Base-by-base conservation (phyloP, 1,284 basidiomycete genomes). In the Pascua sp. region DNA sequence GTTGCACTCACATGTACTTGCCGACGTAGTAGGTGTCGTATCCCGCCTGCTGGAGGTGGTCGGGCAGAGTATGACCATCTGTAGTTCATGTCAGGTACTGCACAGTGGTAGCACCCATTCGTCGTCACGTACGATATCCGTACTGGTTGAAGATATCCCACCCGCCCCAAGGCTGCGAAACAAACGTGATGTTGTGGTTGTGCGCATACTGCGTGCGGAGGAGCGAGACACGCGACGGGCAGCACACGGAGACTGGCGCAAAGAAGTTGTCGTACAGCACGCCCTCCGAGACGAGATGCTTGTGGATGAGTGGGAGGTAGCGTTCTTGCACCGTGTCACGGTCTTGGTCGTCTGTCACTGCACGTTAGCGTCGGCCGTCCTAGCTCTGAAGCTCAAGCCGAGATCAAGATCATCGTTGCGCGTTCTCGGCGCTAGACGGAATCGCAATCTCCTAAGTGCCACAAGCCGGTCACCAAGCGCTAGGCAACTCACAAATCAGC, bases 21-120 rank as follows among this genome's bases (percentile, higher is more conserved):
- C 72, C 72, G 0, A 60, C 60, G 59, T 73, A 75, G 52, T 62
- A 68, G 0, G 70, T 73, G 47, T 55, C 56, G 58, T 71, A 75
- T 1, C 71, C 70, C 1, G 63, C 67, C 0, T 55, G 43, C 56
- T 71, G 68, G 0, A 74, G 56, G 46, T 66, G 71, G 53, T 64
- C 63, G 17, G 68, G 68, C 1, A 75, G 59, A 38, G 67, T 68
- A 43, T 69, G 58, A 9, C 48, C 51, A 36, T 66, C 67, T 32
- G 24, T 32, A 32, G 24, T 32, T 32, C 24, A 32, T 32, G 24
- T 32, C 24, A 32, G 24, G 24, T 32, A 32, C 24, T 7, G 24
- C 7, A 32, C 4, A 3, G 24, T 32, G 24, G 24, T 32, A 32
- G 24, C 24, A 32, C 24, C 24, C 7, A 32, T 32, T 7, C 24